Conservation (phyloP, 805 yeast species). For the Nakazawaea populi region DNA sequence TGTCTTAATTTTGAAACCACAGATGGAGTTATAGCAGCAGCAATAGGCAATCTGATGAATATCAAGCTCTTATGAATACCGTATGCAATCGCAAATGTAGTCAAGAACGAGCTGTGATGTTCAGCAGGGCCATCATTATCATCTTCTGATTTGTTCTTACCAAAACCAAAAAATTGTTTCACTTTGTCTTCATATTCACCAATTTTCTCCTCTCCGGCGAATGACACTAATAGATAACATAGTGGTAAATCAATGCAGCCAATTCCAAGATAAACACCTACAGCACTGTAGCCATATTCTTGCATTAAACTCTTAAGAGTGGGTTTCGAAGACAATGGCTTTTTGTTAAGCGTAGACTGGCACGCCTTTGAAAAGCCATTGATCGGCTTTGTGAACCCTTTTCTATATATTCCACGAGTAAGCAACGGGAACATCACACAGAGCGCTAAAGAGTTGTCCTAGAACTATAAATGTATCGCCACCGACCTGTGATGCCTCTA, state of each 20-base stretch:
- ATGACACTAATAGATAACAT: constrained; percentile 78
- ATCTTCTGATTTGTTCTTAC: constrained; percentile 26
- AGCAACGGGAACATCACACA: neutral
- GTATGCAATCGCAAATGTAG: constrained; percentile 87
- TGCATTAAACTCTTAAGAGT: constrained; percentile 64
- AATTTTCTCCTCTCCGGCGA: constrained; percentile 80
- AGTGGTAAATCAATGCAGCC: constrained; percentile 75
- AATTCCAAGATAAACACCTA: constrained; percentile 77
- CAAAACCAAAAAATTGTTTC: constrained; percentile 59
- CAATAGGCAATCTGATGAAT: constrained; percentile 77
- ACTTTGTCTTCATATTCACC: constrained; percentile 56
- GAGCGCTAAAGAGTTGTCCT: too few species aligned
- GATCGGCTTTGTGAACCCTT: neutral
- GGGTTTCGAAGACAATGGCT: constrained; percentile 16
- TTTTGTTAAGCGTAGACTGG: neutral
- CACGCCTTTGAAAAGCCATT: neutral
- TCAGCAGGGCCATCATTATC: constrained; percentile 16
- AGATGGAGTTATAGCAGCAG: constrained; percentile 88
- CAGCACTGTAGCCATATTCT: constrained; percentile 87
- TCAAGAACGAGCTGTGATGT: constrained; percentile 41
- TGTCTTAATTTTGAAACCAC: constrained; percentile 58
- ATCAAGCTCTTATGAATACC: constrained; percentile 87
- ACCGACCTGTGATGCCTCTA: too few species aligned
- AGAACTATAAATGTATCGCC: too few species aligned
- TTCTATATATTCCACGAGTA: neutral